Evolutionary conservation across 805 yeast genomes (phyloP).

Genomic region (Yarrowia bubula): DNA sequence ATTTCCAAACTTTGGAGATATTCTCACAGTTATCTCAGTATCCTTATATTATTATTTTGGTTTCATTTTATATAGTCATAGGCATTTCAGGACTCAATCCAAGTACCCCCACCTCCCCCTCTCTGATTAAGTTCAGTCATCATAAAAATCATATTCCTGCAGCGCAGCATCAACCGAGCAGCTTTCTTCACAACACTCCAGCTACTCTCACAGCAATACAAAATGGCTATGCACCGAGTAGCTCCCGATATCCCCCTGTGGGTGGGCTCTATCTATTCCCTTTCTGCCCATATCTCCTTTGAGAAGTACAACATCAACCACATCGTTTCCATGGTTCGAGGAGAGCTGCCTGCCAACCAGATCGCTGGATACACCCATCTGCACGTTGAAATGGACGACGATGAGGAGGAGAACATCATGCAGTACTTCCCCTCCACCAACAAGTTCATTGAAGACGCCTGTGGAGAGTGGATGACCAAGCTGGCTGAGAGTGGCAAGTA

Average conservation of each 20-base stretch:
- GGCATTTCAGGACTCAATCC: too few species aligned
- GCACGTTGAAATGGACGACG: conserved; percentile 75
- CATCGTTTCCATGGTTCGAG: conserved; percentile 67
- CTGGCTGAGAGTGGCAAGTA: conserved; percentile 22
- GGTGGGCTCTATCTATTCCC: conserved; percentile 69
- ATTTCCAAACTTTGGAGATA: too few species aligned
- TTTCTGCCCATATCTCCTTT: conserved; percentile 54
- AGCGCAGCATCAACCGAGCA: conserved; percentile 7
- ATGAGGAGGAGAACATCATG: conserved; percentile 62
- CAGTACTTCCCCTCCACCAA: conserved; percentile 60
- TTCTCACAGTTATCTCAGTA: too few species aligned
- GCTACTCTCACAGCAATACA: conserved; percentile 8
- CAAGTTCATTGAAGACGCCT: conserved; percentile 62
- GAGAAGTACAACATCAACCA: conserved; percentile 60
- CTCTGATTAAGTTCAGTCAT: not conserved
- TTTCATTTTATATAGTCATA: too few species aligned
- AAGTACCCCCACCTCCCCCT: too few species aligned
- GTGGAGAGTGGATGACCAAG: conserved; percentile 27
- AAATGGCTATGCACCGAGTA: conserved; percentile 53
- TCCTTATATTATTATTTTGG: too few species aligned
- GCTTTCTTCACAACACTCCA: not conserved
- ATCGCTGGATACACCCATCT: conserved; percentile 40
- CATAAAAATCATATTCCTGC: not conserved
- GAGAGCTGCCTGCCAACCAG: conserved; percentile 56
- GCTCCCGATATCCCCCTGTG: conserved; percentile 63